Evolutionary conservation across 2,329 filamentous ascomycete species (phyloP).

Genomic region (Ophiostoma angusticollis): DNA sequence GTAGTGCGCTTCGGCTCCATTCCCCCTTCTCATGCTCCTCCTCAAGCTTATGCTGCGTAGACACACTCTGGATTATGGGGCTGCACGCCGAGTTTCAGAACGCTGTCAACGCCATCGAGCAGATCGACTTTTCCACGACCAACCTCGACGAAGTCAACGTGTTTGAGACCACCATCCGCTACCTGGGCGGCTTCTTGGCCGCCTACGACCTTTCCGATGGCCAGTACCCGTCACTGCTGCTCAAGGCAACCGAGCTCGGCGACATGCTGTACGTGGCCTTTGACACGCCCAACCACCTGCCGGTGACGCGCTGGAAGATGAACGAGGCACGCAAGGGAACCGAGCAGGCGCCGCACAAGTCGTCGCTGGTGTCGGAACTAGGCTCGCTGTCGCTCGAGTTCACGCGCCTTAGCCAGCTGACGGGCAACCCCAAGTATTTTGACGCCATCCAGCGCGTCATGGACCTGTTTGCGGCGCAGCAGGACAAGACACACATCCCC

Average conservation of each 20-base stretch:
- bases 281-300: conserved; percentile 41
- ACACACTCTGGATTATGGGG: conserved; percentile 45
- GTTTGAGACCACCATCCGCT: conserved; percentile 22
- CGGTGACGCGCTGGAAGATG: conserved; percentile 34
- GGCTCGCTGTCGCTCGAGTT: conserved; percentile 65
- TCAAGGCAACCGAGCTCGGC: conserved; percentile 39
- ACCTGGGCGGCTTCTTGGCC: conserved; percentile 20
- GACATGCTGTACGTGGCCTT: conserved; percentile 41
- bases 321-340: conserved; percentile 13
- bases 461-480: conserved; percentile 49
- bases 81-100: conserved; percentile 37
- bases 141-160: conserved; percentile 24
- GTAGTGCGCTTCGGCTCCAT: no score
- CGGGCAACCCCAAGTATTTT: conserved; percentile 60
- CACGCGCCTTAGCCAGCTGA: conserved; percentile 60
- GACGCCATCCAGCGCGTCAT: conserved; percentile 66
- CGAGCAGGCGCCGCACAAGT: conserved; percentile 22
- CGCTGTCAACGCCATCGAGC: conserved; percentile 30
- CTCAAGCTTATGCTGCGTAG: conserved; percentile 10
- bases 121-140: conserved; percentile 36
- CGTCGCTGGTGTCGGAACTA: conserved; percentile 31
- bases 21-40: conserved; percentile 22
- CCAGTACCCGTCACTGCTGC: conserved; percentile 23
- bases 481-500: conserved; percentile 53
- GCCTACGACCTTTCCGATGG: conserved; percentile 28